Percentiles rank a stretch among this genome's conserved stretches.
Conservation (phyloP, 352 stramenopile genomes). For the Elongisporangium prolatum region DNA sequence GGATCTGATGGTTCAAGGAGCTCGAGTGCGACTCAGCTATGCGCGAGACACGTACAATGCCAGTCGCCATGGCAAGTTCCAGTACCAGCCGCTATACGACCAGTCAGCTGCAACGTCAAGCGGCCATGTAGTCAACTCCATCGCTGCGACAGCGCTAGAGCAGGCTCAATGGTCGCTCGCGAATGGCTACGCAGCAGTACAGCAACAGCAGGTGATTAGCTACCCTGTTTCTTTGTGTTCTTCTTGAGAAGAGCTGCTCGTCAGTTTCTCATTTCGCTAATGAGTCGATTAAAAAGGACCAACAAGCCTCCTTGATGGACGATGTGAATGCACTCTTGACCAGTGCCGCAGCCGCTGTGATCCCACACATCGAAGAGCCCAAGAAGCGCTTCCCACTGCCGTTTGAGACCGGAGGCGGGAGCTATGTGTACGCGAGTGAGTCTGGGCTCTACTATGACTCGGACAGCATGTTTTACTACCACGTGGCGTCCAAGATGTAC, state of each 20-base stretch:
- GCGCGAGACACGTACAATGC: constrained; percentile 34
- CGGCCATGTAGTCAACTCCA: constrained; percentile 25
- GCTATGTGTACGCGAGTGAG: constrained; percentile 67
- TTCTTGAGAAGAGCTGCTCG: constrained; percentile 11
- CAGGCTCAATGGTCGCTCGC: constrained; percentile 80
- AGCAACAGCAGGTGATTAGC: constrained; percentile 34
- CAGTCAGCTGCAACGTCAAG: neutral
- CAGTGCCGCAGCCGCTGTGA: constrained; percentile 49
- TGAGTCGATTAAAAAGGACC: neutral
- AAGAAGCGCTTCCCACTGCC: constrained; percentile 74
- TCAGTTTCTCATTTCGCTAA: constrained; percentile 1
- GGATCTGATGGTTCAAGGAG: constrained; percentile 29
- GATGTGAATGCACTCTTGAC: constrained; percentile 63
- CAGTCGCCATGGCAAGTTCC: constrained; percentile 14
- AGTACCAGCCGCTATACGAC: constrained; percentile 4
- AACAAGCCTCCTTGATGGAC: constrained; percentile 29
- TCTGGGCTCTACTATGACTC: constrained; percentile 73
- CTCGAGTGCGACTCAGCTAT: constrained; percentile 50
- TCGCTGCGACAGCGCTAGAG: constrained; percentile 60
- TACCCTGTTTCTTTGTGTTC: constrained; percentile 10
- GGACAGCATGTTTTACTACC: constrained; percentile 85
- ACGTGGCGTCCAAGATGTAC: constrained; percentile 68
- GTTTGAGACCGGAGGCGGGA: constrained; percentile 75
- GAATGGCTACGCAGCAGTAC: constrained; percentile 39
- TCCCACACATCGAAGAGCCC: constrained; percentile 52